phyloP scores from a whole-genome alignment of 306 rosid genomes.

The Cucurbita maxima region DNA sequence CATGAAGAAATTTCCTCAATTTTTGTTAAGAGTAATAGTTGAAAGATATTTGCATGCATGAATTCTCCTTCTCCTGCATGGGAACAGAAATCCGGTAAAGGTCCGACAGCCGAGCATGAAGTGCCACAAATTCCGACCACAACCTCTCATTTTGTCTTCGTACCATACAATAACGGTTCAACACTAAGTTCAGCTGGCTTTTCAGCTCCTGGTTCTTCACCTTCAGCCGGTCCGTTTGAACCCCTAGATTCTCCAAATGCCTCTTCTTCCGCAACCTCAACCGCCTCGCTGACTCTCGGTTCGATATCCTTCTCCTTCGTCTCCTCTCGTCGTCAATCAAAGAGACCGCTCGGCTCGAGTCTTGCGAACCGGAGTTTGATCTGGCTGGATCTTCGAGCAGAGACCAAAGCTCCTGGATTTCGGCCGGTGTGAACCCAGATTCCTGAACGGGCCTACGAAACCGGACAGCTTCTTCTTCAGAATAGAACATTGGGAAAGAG shows the following conservation, averaged over 20 bases:
- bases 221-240: constrained; percentile 1
- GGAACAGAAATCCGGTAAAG: background rate
- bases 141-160: constrained; percentile 1
- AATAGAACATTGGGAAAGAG: background rate
- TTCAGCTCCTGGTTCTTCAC: constrained; percentile 2
- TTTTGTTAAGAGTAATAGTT: background rate
- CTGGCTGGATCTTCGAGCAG: background rate
- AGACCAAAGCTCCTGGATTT: constrained; percentile 8
- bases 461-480: background rate
- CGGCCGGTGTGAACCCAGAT: background rate
- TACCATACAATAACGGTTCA: background rate
- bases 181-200: background rate
- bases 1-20: background rate
- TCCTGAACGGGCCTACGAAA: background rate
- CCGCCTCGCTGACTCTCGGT: constrained; percentile 10
- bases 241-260: constrained; percentile 6
- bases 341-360: background rate
- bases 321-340: background rate
- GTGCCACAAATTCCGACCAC: constrained; percentile 6
- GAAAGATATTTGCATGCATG: background rate
- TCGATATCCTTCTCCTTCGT: background rate
- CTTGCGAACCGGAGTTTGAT: background rate
- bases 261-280: constrained; percentile 7
- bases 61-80: background rate
- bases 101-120: background rate